Percentiles rank a stretch among this genome's conserved stretches.
Conservation (phyloP, 352 stramenopile genomes). For the Pythium dissimile region DNA sequence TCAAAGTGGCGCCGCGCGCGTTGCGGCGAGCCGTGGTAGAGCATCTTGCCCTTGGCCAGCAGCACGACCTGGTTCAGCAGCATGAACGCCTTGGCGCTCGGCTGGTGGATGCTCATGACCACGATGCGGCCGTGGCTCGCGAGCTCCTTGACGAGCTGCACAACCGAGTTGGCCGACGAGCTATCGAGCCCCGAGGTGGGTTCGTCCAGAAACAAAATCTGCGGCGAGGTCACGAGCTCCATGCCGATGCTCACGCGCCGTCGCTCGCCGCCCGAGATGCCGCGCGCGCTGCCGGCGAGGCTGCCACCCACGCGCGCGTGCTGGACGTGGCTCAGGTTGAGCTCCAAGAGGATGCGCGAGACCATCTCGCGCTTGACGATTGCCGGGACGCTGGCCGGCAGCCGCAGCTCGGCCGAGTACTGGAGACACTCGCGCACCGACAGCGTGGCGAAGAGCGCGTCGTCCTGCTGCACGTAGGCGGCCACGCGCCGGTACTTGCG, state of each 20-base stretch:
- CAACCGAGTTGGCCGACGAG: slow-evolving; percentile 86
- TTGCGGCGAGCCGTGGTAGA: slow-evolving; percentile 53
- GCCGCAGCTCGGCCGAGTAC: slow-evolving; percentile 78
- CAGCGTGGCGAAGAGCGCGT: slow-evolving; percentile 75
- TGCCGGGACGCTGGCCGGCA: slow-evolving; percentile 46
- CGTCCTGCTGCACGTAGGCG: slow-evolving; percentile 88
- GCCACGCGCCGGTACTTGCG: slow-evolving; percentile 69
- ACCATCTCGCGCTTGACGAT: slow-evolving; percentile 65
- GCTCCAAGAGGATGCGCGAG: slow-evolving; percentile 57
- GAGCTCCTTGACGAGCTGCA: slow-evolving; percentile 86
- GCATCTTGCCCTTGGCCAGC: slow-evolving; percentile 73
- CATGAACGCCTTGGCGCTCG: slow-evolving; percentile 88
- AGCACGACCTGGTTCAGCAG: slow-evolving; percentile 90
- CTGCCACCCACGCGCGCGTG: slow-evolving; percentile 53
- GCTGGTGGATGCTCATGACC: slow-evolving; percentile 89
- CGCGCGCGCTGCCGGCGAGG: slow-evolving; percentile 49
- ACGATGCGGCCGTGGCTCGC: slow-evolving; percentile 78
- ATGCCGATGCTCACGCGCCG: slow-evolving; percentile 92
- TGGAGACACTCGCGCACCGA: slow-evolving; percentile 82
- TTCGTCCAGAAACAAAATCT: slow-evolving; percentile 90
- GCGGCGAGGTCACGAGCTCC: slow-evolving; percentile 89
- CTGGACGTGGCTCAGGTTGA: slow-evolving; percentile 69
- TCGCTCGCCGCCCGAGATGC: slow-evolving; percentile 91
- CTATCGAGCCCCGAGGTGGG: slow-evolving; percentile 92
- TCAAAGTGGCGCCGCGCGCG: slow-evolving; percentile 59